Evolutionary conservation across 2,329 filamentous ascomycete species (phyloP).

Genomic region (Cercospora sp.): DNA sequence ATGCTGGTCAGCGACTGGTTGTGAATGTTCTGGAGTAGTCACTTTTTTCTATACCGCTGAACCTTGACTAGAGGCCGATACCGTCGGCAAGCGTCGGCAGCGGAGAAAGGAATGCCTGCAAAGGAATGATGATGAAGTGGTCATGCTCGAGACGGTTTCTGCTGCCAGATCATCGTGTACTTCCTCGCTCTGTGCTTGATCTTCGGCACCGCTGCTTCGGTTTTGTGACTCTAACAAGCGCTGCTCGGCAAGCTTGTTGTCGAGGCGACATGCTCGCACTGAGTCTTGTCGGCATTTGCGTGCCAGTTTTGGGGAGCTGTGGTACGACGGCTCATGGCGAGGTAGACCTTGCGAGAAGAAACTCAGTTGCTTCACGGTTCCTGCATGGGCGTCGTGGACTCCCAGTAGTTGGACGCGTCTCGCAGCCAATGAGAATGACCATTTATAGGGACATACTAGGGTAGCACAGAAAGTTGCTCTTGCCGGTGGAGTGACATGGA

Average conservation of each 20-base stretch:
- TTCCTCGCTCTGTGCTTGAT: not conserved
- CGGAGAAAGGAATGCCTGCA: not conserved
- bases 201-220: not conserved
- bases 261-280: not conserved
- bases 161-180: not conserved
- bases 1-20: not conserved
- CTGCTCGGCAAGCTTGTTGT: not conserved
- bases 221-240: not conserved
- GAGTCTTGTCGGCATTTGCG: not conserved
- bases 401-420: not conserved
- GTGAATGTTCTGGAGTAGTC: not conserved
- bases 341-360: not conserved
- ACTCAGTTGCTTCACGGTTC: not conserved
- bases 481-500: not conserved
- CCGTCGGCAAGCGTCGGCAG: not conserved
- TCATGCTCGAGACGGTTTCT: not conserved
- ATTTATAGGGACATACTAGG: not conserved
- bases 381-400: slow-evolving; percentile 4
- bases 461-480: not conserved
- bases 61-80: not conserved
- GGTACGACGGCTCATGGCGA: not conserved
- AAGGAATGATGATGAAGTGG: not conserved
- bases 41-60: not conserved
- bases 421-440: not conserved
- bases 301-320: not conserved